Conservation (phyloP, 2,329 filamentous ascomycete genomes). For the Colletotrichum coccodes region DNA sequence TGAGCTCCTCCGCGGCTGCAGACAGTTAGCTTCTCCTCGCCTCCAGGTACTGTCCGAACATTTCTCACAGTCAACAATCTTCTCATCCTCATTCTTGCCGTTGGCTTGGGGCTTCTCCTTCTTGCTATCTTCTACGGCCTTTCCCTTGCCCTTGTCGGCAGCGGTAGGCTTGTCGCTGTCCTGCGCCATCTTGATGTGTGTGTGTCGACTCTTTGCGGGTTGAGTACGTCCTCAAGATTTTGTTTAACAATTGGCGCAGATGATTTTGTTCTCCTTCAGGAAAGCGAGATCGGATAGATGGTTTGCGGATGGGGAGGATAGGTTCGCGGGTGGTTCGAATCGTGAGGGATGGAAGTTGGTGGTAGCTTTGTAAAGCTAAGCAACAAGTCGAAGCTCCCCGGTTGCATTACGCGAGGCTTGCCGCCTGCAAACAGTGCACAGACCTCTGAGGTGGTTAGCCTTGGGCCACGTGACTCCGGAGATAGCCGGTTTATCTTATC, state of each 20-base stretch:
- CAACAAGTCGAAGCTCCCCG: conserved; percentile 43
- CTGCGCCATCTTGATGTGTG: conserved; percentile 80
- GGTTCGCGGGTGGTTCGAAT: conserved; percentile 29
- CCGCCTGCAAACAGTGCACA: conserved; percentile 46
- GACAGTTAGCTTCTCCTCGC: conserved; percentile 46
- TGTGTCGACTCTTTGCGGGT: conserved; percentile 39
- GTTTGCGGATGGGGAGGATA: conserved; percentile 8
- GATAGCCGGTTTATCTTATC: conserved; percentile 37
- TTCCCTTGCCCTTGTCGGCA: conserved; percentile 96
- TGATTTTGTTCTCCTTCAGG: conserved; percentile 12
- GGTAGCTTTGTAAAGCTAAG: conserved; percentile 50
- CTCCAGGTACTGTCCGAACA: background rate
- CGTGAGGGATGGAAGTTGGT: conserved; percentile 48
- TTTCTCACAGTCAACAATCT: conserved; percentile 52
- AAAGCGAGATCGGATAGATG: conserved; percentile 15
- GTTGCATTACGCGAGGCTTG: conserved; percentile 54
- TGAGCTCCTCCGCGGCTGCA: conserved; percentile 82
- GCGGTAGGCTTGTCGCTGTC: conserved; percentile 87
- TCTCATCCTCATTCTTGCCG: conserved; percentile 82
- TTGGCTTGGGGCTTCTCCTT: conserved; percentile 77
- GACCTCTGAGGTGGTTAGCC: background rate
- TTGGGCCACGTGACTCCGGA: conserved; percentile 25
- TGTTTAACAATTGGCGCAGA: conserved; percentile 14
- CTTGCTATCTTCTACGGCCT: conserved; percentile 78
- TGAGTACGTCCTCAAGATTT: conserved; percentile 32